These are phyloP conservation scores for Penicillium sp. DNA, from an alignment of 2,329 filamentous ascomycete species.

Conservation along the genomic window DNA sequence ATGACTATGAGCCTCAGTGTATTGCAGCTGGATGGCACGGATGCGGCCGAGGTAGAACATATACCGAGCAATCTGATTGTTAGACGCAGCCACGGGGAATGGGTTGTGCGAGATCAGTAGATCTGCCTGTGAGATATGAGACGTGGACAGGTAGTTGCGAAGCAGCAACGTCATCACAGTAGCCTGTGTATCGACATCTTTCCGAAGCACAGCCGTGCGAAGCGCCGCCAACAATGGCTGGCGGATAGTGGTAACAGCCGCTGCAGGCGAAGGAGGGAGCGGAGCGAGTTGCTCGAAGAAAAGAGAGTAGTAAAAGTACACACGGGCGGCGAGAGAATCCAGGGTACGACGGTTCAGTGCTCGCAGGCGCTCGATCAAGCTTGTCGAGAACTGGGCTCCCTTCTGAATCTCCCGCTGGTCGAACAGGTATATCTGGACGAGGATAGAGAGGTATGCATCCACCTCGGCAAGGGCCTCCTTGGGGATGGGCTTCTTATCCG, in stretches of 20 bases:
- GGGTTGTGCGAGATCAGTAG: conserved; percentile 92
- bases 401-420: conserved; percentile 78
- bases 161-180: conserved; percentile 92
- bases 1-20: conserved; percentile 95
- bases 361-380: conserved; percentile 80
- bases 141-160: conserved; percentile 92
- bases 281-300: conserved; percentile 91
- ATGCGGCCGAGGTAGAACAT: conserved; percentile 97
- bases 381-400: conserved; percentile 79
- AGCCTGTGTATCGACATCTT: conserved; percentile 96
- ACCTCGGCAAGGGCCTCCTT: conserved; percentile 84
- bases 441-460: conserved; percentile 82
- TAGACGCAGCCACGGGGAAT: conserved; percentile 89
- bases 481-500: conserved; percentile 59
- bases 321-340: conserved; percentile 88
- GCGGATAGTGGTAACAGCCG: conserved; percentile 80
- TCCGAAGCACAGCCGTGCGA: conserved; percentile 90
- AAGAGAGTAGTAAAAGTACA: conserved; percentile 96
- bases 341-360: conserved; percentile 88
- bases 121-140: conserved; percentile 95
- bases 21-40: conserved; percentile 90
- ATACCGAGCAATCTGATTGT: conserved; percentile 97
- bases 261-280: conserved; percentile 82
- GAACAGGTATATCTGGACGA: conserved; percentile 82
- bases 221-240: conserved; percentile 83